Evolutionary conservation across 2,329 filamentous ascomycete species (phyloP).

Genomic region (Xylaria polymorpha): DNA sequence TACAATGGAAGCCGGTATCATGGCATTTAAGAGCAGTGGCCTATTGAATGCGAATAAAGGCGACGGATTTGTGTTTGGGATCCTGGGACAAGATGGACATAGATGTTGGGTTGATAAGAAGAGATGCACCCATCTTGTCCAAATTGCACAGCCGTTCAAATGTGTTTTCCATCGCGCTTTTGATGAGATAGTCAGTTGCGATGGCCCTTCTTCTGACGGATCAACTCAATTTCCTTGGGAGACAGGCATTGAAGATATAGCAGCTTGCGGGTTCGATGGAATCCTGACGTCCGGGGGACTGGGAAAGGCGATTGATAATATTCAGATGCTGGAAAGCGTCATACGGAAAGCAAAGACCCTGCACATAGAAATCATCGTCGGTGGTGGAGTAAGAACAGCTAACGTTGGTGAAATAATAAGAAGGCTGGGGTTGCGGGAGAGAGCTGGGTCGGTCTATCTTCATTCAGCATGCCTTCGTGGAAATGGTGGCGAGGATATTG

Average conservation of each 20-base stretch:
- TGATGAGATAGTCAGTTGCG: constrained; percentile 57
- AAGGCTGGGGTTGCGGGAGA: constrained; percentile 44
- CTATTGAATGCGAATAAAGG: constrained; percentile 55
- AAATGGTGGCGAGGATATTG: constrained; percentile 40
- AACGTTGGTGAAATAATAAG: constrained; percentile 52
- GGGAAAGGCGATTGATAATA: constrained; percentile 56
- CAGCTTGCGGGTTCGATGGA: constrained; percentile 60
- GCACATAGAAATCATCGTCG: constrained; percentile 61
- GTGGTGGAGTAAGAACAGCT: constrained; percentile 61
- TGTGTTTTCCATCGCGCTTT: constrained; percentile 69
- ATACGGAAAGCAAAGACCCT: constrained; percentile 44
- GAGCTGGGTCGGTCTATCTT: constrained; percentile 53
- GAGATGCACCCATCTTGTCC: constrained; percentile 56
- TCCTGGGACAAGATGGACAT: constrained; percentile 49
- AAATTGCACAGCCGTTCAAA: constrained; percentile 55
- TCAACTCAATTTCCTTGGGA: constrained; percentile 37
- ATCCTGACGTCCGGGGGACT: constrained; percentile 65
- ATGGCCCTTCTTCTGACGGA: constrained; percentile 1
- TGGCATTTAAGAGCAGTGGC: constrained; percentile 52
- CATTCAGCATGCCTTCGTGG: constrained; percentile 60
- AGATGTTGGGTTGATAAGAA: constrained; percentile 54
- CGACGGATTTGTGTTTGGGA: constrained; percentile 69
- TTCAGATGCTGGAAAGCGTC: constrained; percentile 53
- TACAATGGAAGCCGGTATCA: constrained; percentile 57
- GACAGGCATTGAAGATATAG: constrained; percentile 52